Evolutionary conservation across 805 yeast genomes (phyloP), one percentile per base, ranked within the genome.

Genomic region (Ogataea paradorogensis): DNA sequence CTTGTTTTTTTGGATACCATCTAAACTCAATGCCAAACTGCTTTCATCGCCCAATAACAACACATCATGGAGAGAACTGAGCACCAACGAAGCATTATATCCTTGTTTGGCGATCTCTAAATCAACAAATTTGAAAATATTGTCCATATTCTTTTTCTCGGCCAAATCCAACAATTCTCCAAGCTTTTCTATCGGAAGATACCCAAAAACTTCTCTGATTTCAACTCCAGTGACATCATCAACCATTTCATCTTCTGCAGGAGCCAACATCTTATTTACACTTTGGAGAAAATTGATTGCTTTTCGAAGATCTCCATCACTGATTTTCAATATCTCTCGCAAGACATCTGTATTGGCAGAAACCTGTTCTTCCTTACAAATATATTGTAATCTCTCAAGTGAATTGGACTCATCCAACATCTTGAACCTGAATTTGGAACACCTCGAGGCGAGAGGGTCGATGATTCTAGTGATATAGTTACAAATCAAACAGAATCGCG

Each of bases 381-480:
- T 82, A 46, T 68, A 76, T 48, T 71, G 61, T 43, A 93, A 67
- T 48, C 99, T 73, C 9, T 61, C 67, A 38, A 87, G 62, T 0
- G 97, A 95, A 55, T 83, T 80, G 1, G 64, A 67, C 46, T 78
- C 73, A 53, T 85, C 90, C 43, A 93, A 70, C 27, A 84, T 78
- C 53, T 81, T 81, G 69, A 93, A 93, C 51, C 99, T 71, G 62
- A 93, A 93, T 62, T 93, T 93, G 28, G 97, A 87, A 65, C 99
- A 93, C 59, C 99, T 76, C 35, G 96, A 87, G 4, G 98, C 96
- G 43, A 93, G 67, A 2, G 99, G 99, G 53, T 91, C 98, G 47
- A 93, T 93, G 51, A 93, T 93, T 43, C 98, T 74, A 2, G 99
- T 93, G 47, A 93, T 93, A 65, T 93, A 93, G 61, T 93, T 93